Percentiles rank a stretch among this genome's conserved stretches.
phyloP scores from a whole-genome alignment of 257 asterid species.

The Gentiana macrophylla region DNA sequence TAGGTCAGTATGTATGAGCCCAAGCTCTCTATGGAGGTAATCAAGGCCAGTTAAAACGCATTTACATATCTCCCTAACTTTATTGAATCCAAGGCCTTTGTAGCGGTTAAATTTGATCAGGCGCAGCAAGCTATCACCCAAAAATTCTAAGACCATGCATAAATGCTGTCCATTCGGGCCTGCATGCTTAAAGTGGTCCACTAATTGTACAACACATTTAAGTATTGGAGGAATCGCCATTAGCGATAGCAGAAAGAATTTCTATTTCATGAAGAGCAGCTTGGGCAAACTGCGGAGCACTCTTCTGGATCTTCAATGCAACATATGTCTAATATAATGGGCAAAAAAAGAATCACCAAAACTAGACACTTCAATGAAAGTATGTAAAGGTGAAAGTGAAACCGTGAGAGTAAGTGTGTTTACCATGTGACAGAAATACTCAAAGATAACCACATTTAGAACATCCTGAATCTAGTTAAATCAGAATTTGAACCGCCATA shows the following conservation, averaged over 20 bases:
- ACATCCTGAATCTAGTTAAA: neutral
- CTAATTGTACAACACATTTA: constrained; percentile 58
- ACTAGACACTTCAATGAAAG: neutral
- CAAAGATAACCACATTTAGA: neutral
- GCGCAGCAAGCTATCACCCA: constrained; percentile 84
- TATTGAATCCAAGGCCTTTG: constrained; percentile 67
- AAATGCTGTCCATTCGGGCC: constrained; percentile 98
- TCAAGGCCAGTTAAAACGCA: constrained; percentile 84
- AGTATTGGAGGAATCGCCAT: constrained; percentile 55
- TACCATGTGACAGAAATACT: neutral
- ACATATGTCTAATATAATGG: constrained; percentile 43
- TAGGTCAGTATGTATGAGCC: constrained; percentile 82
- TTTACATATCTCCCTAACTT: constrained; percentile 84
- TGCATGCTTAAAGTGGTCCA: constrained; percentile 82
- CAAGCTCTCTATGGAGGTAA: constrained; percentile 73
- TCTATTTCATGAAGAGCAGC: constrained; percentile 96
- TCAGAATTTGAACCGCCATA: too few species aligned
- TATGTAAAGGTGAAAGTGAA: neutral
- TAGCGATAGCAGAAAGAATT: constrained; percentile 67
- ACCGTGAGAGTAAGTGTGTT: too few species aligned
- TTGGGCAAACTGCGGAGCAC: constrained; percentile 91
- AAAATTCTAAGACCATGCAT: constrained; percentile 97
- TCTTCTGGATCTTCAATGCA: constrained; percentile 96
- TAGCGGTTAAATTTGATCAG: constrained; percentile 67
- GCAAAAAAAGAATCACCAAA: constrained; percentile 1